Evolutionary conservation across 352 stramenopile genomes (phyloP), one percentile per base, ranked within the genome.

Genomic region (Phytophthora syringae): DNA sequence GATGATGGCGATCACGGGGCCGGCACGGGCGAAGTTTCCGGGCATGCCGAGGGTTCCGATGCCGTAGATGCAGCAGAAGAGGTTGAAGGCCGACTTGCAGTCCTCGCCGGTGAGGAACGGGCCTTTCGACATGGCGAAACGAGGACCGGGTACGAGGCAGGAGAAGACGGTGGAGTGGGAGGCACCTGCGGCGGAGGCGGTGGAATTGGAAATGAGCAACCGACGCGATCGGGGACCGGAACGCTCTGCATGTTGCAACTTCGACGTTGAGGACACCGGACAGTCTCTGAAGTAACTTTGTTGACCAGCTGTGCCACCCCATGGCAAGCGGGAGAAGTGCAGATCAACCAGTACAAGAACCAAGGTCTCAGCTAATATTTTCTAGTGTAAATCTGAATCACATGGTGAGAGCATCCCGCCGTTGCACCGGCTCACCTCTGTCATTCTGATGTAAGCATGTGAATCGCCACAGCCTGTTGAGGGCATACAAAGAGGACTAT

Each of bases 21-120:
- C 80, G n/a, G 82, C 78, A 7, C 82, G 82, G 1, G 82, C 76
- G 55, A 87, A 92, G 64, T 92, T 92, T 27, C 70, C 79, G 0
- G 83, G 80, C 77, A 92, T 88, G 48, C 83, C 80, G 32, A 92
- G 78, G 27, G 83, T 89, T 12, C 83, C 83, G 30, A 92, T 82
- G 47, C 82, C 82, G 64, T 82, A 90, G 52, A 90, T 80, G 13
- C n/a, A n/a, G n/a, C n/a, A n/a, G n/a, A n/a, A n/a, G n/a, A n/a
- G n/a, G n/a, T n/a, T n/a, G n/a, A n/a, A 86, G 12, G 75, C 64
- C 4, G 65, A 66, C 62, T 89, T 90, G 53, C 66, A 52, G 55
- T 90, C 82, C 65, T 90, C 82, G 20, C 60, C 20, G 10, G 78
- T 88, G 65, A 88, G 79, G 56, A 82, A 79, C 7, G 62, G 54